Base-by-base conservation (phyloP, 192 early-diverging fungal genomes). In the Rhizophagus prolifer region DNA sequence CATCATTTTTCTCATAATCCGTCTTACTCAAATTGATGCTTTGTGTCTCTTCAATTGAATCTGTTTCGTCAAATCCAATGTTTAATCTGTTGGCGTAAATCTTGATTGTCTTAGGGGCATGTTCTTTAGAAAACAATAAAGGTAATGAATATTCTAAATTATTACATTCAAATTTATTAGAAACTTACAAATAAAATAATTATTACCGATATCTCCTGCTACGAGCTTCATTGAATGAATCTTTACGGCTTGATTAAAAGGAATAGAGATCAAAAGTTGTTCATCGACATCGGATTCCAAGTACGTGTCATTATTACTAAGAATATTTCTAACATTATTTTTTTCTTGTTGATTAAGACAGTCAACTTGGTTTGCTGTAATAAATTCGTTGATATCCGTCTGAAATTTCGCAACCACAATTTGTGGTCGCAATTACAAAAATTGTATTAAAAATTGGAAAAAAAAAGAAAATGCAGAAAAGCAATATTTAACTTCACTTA, bases 221-320 rank as follows among this genome's bases (percentile, higher is more conserved):
- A 86, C 78, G 62, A 94, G 84, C 72, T 88, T 90, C 59, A 94
- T 59, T 4, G 90, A 91, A 79, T 92, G 90, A 59, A 94, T 26
- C 79, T 92, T 92, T 44, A 94, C 87, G 41, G 91, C 81, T 86
- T 97, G 94, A 81, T 93, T 95, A 80, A 98, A 98, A 26, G 92
- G 88, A 66, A 98, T 82, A 31, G 88, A 87, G 44, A 97, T 87
- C 50, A 98, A 91, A 59, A 98, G 82, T 77, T 98, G 97, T 86
- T 97, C 97, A 81, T 98, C 97, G 1, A 94, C 94, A 85, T 98
- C 97, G 82, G 91, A 93, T 80, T 98, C 93, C 63, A 98, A 80
- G 62, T 83, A 90, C 2, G 87, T 81, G 13, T 88, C 90, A 69
- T 90, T 90, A 44, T 88, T 86, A 19, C 89, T 88, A 78, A 97